Evolutionary conservation across 345 rosid genomes (phyloP), one percentile per base, ranked within the genome.

Genomic region (Stellera chamaejasme): DNA sequence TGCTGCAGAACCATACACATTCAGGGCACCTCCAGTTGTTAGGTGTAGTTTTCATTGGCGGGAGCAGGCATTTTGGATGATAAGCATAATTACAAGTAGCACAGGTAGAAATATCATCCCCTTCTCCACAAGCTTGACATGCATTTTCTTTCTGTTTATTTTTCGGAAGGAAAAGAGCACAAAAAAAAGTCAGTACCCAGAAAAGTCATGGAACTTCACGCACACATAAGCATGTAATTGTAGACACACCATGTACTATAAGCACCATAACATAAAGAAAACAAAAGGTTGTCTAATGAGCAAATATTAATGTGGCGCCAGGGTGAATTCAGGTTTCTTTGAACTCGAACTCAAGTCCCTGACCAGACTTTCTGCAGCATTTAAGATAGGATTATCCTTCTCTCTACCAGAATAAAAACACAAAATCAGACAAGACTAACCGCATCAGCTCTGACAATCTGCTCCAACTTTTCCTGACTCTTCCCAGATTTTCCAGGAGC

Each of bases 1-100:
- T 57, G 46, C 51, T 48, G 57, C 26, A 43, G 70, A 72, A 66
- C 23, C 87, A 52, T 83, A 81, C 89, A 61, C 96, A 88, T 80
- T 83, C 99, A 58, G 99, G 99, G 69, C 99, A 94, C 68, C 88
- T 90, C 99, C 99, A 94, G 61, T 75, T 80, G 65, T 70, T 75
- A 50, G 90, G 82, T 48, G 93, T 73, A 65, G 87, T 84, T 78
- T 82, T 90, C 43, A 74, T 65, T 1, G 97, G 93, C 2, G 97
- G 93, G 72, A 85, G 75, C 57, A 94, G 60, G 60, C 99, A 94
- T 65, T 82, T 94, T 27, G 82, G 66, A 72, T 94, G 99, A 72
- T 76, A 94, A 13, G 83, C 71, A 68, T 90, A 94, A 13, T 77
- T 90, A 51, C 99, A 94, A 28, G 97, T 90, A 66, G 82, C 82